Evolutionary conservation across 140 eudicot genomes (phyloP).

Genomic region (Flaveria floridana): DNA sequence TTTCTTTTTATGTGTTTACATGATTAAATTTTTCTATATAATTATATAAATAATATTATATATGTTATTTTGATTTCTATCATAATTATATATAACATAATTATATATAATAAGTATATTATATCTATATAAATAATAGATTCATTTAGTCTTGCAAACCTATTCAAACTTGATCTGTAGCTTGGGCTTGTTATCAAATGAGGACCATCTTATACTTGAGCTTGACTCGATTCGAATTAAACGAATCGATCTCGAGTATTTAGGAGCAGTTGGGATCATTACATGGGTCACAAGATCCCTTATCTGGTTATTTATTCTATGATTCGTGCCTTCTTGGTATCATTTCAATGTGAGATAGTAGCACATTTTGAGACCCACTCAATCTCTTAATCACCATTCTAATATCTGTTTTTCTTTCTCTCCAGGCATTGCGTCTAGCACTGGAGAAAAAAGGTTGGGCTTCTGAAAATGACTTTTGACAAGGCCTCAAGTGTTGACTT

Average conservation of each 20-base stretch:
- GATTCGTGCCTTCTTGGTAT: not conserved
- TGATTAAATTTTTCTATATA: not conserved
- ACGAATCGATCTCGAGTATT: not conserved
- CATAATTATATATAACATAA: not conserved
- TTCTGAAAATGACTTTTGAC: slow-evolving; percentile 63
- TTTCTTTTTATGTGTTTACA: not conserved
- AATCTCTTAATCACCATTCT: not conserved
- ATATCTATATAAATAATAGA: not conserved
- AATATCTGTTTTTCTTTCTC: not conserved
- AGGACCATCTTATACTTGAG: not conserved
- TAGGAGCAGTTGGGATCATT: not conserved
- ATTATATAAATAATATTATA: not conserved
- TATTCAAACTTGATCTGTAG: not conserved
- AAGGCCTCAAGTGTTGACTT: slow-evolving; percentile 9
- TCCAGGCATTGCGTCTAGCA: slow-evolving; percentile 63
- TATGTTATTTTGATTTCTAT: not conserved
- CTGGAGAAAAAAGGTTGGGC: slow-evolving; percentile 92
- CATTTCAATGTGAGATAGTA: slow-evolving; percentile 3
- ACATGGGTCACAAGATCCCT: not conserved
- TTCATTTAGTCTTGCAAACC: not conserved
- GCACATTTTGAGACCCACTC: not conserved
- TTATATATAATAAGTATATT: not conserved
- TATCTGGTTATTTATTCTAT: not conserved
- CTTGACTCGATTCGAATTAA: not conserved
- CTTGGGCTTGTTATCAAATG: not conserved